A percentile compares a stretch with the other conserved stretches of the same genome.
phyloP scores from a whole-genome alignment of 2,329 filamentous ascomycete species.

The Aspergillus amoenus region DNA sequence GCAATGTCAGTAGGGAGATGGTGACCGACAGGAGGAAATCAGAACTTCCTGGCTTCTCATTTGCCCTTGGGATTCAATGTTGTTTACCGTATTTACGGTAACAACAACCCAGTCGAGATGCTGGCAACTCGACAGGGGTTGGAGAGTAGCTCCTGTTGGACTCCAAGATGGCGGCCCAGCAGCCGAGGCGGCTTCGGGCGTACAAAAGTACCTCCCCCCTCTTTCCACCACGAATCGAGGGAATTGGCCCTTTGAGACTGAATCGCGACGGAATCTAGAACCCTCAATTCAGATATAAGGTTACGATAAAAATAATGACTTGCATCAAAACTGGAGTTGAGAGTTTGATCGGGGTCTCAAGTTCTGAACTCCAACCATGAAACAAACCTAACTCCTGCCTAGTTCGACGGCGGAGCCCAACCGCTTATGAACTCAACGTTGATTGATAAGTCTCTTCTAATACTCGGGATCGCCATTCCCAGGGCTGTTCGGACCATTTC shows the following conservation, averaged over 20 bases:
- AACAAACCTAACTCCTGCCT: neutral
- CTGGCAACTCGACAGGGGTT: neutral
- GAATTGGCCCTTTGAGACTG: neutral
- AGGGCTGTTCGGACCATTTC: neutral
- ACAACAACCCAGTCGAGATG: neutral
- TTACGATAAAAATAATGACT: neutral
- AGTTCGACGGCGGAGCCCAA: neutral
- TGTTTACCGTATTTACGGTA: neutral
- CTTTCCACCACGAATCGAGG: neutral
- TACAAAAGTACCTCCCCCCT: neutral
- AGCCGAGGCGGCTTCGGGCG: neutral
- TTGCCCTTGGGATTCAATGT: neutral
- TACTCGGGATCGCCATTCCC: neutral
- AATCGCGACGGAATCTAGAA: neutral
- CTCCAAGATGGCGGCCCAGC: neutral
- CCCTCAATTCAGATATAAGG: neutral
- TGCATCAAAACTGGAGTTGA: constrained; percentile 7
- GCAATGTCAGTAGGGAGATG: neutral
- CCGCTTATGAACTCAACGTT: neutral
- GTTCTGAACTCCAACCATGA: neutral
- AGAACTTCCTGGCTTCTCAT: neutral
- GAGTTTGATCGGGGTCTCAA: constrained; percentile 1
- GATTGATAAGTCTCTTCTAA: constrained; percentile 3
- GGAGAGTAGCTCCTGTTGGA: neutral
- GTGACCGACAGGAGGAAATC: neutral